Evolutionary conservation across 495 filamentous ascomycete genomes (phyloP), one percentile per base, ranked within the genome.

Genomic region (Lasiosphaeris hirsuta): DNA sequence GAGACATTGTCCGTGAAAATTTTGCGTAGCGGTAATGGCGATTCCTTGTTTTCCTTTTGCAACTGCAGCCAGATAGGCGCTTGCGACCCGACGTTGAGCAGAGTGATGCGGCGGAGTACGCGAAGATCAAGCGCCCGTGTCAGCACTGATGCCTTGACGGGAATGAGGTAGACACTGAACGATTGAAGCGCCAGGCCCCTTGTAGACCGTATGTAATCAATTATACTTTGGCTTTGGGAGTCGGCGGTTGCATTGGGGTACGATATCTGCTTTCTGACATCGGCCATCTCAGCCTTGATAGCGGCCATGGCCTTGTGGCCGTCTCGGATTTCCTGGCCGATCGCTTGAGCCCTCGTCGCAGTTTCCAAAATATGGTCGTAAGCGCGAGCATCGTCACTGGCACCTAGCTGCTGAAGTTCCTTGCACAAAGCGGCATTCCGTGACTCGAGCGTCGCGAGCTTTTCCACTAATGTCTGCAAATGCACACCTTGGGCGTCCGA

Each of bases 1-100:
- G 80, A 78, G 14, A 85, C 81, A 55, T 86, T 79, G 59, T 87
- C 84, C 3, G 82, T 86, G 60, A 80, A 78, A 23, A 87, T 79
- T 49, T 78, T 80, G 38, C 75, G 70, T 11, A 87, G 68, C 6
- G 75, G 68, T 35, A 85, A 67, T 0, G 78, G 77, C 5, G 68
- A 62, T 19, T 72, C 50, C 51, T 73, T 75, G 61, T 85, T 82
- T 55, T 82, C 69, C 47, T 74, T 76, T 17, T 69, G 66, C 44
- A 87, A 63, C 14, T 78, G 59, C 10, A 70, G 64, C 84, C 84
- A 87, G 57, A 86, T 77, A 3, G 71, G 68, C 41, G 73, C 76
- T 64, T 87, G 84, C 3, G 75, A 63, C 1, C 84, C 84, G 19
- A 85, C 82, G 50, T 84, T 84, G 43, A 87, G 77, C 8, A 87